These are phyloP conservation scores for Spinellus fusiger DNA, from an alignment of 192 early-diverging fungal species.

Conservation along the genomic window DNA sequence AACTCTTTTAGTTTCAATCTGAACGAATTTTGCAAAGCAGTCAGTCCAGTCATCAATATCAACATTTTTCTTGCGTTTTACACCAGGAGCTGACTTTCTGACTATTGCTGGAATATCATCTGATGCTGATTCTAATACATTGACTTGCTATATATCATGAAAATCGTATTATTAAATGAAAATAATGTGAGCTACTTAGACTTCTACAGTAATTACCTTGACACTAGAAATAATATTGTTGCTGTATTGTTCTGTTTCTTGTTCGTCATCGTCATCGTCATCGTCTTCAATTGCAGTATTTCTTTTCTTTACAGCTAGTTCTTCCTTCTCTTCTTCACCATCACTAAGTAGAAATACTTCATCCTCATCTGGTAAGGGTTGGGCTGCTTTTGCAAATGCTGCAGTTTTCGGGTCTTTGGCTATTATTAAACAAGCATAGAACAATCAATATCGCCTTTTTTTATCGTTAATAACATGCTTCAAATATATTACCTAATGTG, in stretches of 20 bases:
- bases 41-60: conserved; percentile 1
- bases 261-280: conserved; percentile 1
- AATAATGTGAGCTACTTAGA: not conserved
- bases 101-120: not conserved
- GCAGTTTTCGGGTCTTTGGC: conserved; percentile 27
- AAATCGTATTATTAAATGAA: not conserved
- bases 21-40: not conserved
- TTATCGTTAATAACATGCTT: not conserved
- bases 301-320: not conserved
- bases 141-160: not conserved
- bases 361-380: conserved; percentile 13
- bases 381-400: conserved; percentile 37
- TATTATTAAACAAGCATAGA: not conserved
- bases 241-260: not conserved
- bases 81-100: not conserved
- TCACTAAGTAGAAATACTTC: conserved; percentile 18
- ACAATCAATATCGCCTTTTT: not conserved
- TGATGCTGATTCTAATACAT: not conserved
- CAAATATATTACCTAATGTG: conserved; percentile 12
- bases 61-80: not conserved
- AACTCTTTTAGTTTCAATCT: not conserved
- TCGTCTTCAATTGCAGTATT: not conserved
- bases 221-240: conserved; percentile 4
- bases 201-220: not conserved
- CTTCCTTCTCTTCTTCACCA: conserved; percentile 25